These are phyloP conservation scores for Acer saccharum DNA, from an alignment of 345 rosid genomes.

Conservation along the genomic window DNA sequence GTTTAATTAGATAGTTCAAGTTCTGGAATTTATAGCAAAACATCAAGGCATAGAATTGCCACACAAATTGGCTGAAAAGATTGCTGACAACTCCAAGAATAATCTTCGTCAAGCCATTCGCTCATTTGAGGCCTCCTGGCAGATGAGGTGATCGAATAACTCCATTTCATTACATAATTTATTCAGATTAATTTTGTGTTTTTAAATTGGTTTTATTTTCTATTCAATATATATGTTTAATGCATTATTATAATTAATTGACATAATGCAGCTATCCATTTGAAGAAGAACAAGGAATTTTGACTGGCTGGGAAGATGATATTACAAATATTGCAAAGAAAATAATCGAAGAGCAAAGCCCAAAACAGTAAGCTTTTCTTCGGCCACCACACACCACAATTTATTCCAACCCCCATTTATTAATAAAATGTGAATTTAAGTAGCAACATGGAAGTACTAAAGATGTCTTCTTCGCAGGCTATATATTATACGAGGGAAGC, in stretches of 20 bases:
- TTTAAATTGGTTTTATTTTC: no score
- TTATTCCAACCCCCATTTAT: no score
- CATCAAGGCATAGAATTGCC: constrained; percentile 49
- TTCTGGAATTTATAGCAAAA: constrained; percentile 54
- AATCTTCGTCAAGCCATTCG: constrained; percentile 72
- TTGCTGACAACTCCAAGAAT: constrained; percentile 47
- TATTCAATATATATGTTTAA: no score
- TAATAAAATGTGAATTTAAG: no score
- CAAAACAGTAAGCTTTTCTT: constrained; percentile 50
- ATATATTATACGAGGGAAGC: constrained; percentile 54
- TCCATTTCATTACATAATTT: background rate
- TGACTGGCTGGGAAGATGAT: constrained; percentile 66
- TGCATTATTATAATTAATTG: no score
- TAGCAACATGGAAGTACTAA: background rate
- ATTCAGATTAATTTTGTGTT: background rate
- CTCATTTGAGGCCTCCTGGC: constrained; percentile 59
- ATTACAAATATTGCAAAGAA: constrained; percentile 58
- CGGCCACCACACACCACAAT: background rate
- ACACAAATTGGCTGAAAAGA: constrained; percentile 34
- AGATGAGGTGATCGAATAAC: constrained; percentile 27
- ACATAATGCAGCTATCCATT: constrained; percentile 33
- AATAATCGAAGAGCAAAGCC: constrained; percentile 57
- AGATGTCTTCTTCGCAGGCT: constrained; percentile 35
- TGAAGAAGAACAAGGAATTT: constrained; percentile 35
- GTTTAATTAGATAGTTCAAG: constrained; percentile 46